These are phyloP conservation scores for Penicillium sp. DNA, from an alignment of 2,329 filamentous ascomycete genomes.

Conservation along the genomic window DNA sequence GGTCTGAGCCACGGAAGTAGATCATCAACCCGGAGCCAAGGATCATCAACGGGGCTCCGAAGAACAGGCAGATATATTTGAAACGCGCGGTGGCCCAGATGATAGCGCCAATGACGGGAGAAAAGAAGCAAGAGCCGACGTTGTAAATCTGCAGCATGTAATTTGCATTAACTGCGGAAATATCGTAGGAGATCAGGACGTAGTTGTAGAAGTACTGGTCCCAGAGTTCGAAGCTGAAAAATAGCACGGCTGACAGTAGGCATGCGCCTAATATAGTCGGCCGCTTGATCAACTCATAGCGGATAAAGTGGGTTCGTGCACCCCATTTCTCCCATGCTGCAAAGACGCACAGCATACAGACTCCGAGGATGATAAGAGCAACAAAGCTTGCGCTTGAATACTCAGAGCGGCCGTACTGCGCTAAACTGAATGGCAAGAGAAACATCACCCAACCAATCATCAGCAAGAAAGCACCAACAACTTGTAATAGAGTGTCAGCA, in stretches of 20 bases:
- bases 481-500: conserved; percentile 5
- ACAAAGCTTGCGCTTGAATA: conserved; percentile 51
- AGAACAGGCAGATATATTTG: conserved; percentile 52
- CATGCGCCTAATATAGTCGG: conserved; percentile 54
- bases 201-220: conserved; percentile 55
- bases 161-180: conserved; percentile 43
- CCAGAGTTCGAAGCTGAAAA: conserved; percentile 55
- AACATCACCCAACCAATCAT: conserved; percentile 61
- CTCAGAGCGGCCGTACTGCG: conserved; percentile 36
- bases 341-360: conserved; percentile 54
- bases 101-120: conserved; percentile 48
- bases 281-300: conserved; percentile 51
- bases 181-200: conserved; percentile 53
- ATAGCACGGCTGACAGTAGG: conserved; percentile 48
- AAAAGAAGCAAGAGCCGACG: conserved; percentile 54
- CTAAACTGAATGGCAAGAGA: conserved; percentile 64
- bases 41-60: conserved; percentile 52
- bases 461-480: conserved; percentile 45
- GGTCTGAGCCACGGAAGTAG: conserved; percentile 52
- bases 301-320: conserved; percentile 54
- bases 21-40: conserved; percentile 57
- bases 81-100: conserved; percentile 53
- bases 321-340: conserved; percentile 55
- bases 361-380: conserved; percentile 54
- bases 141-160: conserved; percentile 54